A percentile compares a stretch with the other conserved stretches of the same genome.
Conservation (phyloP, 2,329 filamentous ascomycete genomes). For the Phialocephala sp. region DNA sequence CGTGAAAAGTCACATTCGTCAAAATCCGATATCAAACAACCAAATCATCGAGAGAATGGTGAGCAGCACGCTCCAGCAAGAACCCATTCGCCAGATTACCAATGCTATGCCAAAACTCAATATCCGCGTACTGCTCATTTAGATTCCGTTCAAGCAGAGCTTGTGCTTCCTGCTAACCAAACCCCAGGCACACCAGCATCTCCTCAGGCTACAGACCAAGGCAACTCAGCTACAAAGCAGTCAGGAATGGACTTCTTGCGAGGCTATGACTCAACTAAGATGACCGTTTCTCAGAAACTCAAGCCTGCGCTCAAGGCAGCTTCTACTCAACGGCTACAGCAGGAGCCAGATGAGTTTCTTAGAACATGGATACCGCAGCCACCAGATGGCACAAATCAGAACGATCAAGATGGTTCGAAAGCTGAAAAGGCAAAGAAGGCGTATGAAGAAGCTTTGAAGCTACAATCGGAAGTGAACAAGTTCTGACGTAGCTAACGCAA, state of each 20-base stretch:
- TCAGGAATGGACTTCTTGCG: background rate
- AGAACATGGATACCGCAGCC: background rate
- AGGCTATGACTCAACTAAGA: background rate
- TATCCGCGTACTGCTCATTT: no score
- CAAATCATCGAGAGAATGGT: no score
- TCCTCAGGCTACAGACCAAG: background rate
- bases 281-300: background rate
- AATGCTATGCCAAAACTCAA: no score
- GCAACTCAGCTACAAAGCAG: background rate
- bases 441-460: background rate
- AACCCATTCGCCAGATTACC: no score
- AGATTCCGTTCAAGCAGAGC: no score
- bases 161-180: no score
- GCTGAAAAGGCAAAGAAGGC: background rate
- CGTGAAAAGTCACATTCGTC: background rate
- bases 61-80: no score
- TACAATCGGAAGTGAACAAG: background rate
- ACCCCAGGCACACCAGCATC: no score
- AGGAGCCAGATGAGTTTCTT: background rate
- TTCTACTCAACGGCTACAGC: background rate
- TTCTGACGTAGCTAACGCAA: background rate
- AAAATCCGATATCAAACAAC: background rate
- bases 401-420: background rate
- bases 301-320: background rate
- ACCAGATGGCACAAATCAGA: background rate